Evolutionary conservation across 257 asterid species (phyloP).

Genomic region (Scutellaria baicalensis): DNA sequence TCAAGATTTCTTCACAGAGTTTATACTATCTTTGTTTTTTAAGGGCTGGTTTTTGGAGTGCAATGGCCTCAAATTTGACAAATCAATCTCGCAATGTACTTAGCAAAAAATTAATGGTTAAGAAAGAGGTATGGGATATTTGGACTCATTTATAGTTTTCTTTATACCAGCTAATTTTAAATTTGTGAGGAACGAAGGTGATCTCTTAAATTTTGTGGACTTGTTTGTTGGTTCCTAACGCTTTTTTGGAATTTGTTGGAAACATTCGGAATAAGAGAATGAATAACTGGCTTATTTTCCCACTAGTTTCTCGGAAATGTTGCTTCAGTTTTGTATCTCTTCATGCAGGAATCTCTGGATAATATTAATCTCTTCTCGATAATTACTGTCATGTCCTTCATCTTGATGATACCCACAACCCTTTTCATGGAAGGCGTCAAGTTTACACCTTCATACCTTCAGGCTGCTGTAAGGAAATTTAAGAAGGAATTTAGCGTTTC

Average conservation of each 20-base stretch:
- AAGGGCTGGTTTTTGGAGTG: conserved; percentile 98
- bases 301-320: not conserved
- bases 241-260: not conserved
- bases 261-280: not conserved
- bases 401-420: conserved; percentile 38
- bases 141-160: not conserved
- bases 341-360: conserved; percentile 46
- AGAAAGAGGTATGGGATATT: conserved; percentile 89
- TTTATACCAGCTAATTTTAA: not conserved
- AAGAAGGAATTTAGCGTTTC: not conserved
- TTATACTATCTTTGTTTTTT: conserved; percentile 11
- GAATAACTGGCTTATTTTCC: not conserved
- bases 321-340: conserved; percentile 16
- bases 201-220: not conserved
- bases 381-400: conserved; percentile 48
- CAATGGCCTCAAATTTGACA: conserved; percentile 96
- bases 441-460: conserved; percentile 65
- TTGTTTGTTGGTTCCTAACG: not conserved
- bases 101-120: conserved; percentile 91
- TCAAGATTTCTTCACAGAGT: conserved; percentile 4
- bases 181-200: not conserved
- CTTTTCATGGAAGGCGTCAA: conserved; percentile 46
- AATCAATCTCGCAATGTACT: conserved; percentile 95
- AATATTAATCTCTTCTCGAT: conserved; percentile 42
- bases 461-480: conserved; percentile 55